Evolutionary conservation across 352 stramenopile genomes (phyloP).

Genomic region (Blastocystis sp.): DNA sequence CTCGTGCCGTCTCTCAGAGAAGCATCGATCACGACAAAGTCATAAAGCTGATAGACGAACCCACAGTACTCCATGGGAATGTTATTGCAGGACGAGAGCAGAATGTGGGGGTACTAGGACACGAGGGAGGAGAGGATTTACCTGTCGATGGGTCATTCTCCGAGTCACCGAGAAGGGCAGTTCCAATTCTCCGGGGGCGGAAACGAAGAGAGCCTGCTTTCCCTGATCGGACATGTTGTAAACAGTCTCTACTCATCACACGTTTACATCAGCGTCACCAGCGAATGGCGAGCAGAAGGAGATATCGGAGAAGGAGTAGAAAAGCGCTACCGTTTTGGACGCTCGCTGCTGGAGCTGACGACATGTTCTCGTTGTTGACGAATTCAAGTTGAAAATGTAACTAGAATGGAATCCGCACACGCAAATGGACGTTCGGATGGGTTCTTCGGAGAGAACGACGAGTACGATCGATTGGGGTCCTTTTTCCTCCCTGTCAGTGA

Average conservation of each 20-base stretch:
- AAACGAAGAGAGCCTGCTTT: conserved; percentile 4
- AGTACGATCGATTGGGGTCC: neutral
- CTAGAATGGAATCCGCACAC: neutral
- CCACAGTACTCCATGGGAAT: neutral
- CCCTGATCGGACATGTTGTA: conserved; percentile 26
- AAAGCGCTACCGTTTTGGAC: neutral
- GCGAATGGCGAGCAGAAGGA: conserved; percentile 16
- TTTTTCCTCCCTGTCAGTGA: conserved; percentile 12
- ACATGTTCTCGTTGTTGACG: neutral
- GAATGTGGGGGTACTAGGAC: conserved; percentile 34
- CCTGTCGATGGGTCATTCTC: neutral
- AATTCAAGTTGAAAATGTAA: conserved; percentile 44
- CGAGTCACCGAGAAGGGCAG: neutral
- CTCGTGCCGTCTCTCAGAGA: neutral
- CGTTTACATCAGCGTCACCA: neutral
- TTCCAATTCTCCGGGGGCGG: neutral
- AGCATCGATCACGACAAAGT: conserved; percentile 12
- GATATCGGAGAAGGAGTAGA: neutral
- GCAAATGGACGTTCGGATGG: conserved; percentile 4
- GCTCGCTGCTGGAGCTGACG: neutral
- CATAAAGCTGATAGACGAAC: conserved; percentile 37
- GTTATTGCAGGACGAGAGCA: neutral
- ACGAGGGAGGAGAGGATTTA: neutral
- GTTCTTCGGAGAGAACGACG: neutral
- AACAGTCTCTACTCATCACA: neutral